Conservation (phyloP, 768 basidiomycete genomes). For the Hydnum rufescens region DNA sequence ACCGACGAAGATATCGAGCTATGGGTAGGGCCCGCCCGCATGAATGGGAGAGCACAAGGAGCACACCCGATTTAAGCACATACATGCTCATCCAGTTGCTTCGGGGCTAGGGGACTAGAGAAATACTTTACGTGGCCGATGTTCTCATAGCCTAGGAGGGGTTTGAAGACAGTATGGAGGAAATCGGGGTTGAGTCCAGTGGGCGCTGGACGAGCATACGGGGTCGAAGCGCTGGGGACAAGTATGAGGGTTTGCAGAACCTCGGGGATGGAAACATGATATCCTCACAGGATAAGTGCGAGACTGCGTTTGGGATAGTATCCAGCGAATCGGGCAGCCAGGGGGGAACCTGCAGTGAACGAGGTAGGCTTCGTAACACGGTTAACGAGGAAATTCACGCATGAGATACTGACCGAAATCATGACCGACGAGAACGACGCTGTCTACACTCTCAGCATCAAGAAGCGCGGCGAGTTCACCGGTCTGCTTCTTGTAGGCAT, state of each 20-base stretch:
- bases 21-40: not conserved
- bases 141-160: not conserved
- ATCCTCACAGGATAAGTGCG: not conserved
- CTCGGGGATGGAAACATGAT: not conserved
- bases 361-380: not conserved
- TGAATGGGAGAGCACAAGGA: not conserved
- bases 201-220: not conserved
- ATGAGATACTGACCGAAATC: slow-evolving; percentile 40
- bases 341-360: not conserved
- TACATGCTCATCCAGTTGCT: not conserved
- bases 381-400: not conserved
- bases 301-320: not conserved
- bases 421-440: slow-evolving; percentile 43
- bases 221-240: not conserved
- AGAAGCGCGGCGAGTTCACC: slow-evolving; percentile 46
- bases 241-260: not conserved
- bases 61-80: too few relatives aligned
- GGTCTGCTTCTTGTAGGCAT: slow-evolving; percentile 38
- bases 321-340: not conserved
- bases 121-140: slow-evolving; percentile 1
- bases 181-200: not conserved
- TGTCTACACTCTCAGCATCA: slow-evolving; percentile 20
- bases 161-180: not conserved
- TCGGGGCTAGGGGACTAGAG: not conserved
- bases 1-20: not conserved